Percentiles rank a stretch among this genome's conserved stretches.
phyloP scores from a whole-genome alignment of 495 filamentous ascomycete genomes.

The Penicillium bovifimosum region DNA sequence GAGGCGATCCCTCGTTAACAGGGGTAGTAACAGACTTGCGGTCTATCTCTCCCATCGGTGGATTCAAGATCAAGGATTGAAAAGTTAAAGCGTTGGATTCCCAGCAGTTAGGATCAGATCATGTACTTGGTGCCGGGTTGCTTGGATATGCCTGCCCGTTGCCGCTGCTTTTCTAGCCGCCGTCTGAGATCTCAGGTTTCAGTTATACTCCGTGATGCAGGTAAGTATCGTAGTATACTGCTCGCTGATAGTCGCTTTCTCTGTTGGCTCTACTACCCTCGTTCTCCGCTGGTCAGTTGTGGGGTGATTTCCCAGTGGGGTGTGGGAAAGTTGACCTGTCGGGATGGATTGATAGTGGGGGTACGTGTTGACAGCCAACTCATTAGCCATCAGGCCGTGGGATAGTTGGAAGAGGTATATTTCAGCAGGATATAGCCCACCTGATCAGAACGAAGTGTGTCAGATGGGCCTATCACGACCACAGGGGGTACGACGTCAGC shows the following conservation, averaged over 20 bases:
- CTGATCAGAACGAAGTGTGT: background rate
- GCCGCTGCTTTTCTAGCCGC: background rate
- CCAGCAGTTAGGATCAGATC: background rate
- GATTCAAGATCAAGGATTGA: background rate
- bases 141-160: background rate
- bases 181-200: background rate
- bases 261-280: background rate
- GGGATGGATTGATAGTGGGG: background rate
- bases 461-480: background rate
- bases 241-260: background rate
- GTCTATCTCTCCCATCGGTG: background rate
- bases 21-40: background rate
- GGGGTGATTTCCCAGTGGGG: background rate
- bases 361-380: background rate
- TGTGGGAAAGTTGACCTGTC: background rate
- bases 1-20: constrained; percentile 37
- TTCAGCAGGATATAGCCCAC: background rate
- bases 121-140: background rate
- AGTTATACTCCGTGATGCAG: background rate
- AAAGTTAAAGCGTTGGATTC: background rate
- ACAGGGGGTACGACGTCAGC: constrained; percentile 3
- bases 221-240: too few species aligned
- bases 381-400: background rate
- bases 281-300: background rate
- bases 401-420: background rate